Base-by-base conservation (phyloP, 2,329 filamentous ascomycete genomes). In the Xylaria sp. region DNA sequence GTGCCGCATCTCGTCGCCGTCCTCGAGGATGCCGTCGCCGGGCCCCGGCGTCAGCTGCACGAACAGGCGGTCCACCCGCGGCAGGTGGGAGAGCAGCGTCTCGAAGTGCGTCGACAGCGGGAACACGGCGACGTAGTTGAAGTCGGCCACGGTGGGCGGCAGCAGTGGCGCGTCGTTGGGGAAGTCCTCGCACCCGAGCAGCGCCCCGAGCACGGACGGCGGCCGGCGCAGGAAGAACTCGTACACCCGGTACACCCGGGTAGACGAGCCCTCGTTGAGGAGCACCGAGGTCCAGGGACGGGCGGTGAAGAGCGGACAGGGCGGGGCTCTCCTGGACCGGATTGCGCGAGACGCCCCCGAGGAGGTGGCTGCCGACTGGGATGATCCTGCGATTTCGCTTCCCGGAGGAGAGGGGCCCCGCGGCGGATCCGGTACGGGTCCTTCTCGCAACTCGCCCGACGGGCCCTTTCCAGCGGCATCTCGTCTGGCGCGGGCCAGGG, bases 221-320 rank as follows among this genome's bases (percentile, higher is more conserved):
- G 87, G 80, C 1, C 78, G 76, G 41, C 84, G 84, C 34, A 86
- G 76, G 64, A 87, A 90, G 71, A 87, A 91, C 63, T 91, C 86
- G 67, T 90, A 88, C 3, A 83, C 85, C 43, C 81, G 80, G 71
- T 90, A 92, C 5, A 84, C 87, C 52, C 80, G 79, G n/a, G 88
- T 79, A 4, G 85, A 90, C 0, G 88, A 90, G 7, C 88, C 88
- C 72, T 93, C 89, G 67, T 92, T 92, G 59, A 91, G 81, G 1
- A 82, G 74, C 0, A 91, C 64, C 17, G 81, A 78, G 0, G 77
- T 78, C 89, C 90, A 92, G 1, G 81, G 80, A 1, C 82, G 78
- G n/a, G 81, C 73, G 21, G 78, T 77, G 41, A 90, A 79, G 0
- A 91, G 71, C 9, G 66, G 68, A 58, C 69, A 73, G 1, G 69